Evolutionary conservation across 2,329 filamentous ascomycete genomes (phyloP).

Genomic region (Aspergillaceae sp.): DNA sequence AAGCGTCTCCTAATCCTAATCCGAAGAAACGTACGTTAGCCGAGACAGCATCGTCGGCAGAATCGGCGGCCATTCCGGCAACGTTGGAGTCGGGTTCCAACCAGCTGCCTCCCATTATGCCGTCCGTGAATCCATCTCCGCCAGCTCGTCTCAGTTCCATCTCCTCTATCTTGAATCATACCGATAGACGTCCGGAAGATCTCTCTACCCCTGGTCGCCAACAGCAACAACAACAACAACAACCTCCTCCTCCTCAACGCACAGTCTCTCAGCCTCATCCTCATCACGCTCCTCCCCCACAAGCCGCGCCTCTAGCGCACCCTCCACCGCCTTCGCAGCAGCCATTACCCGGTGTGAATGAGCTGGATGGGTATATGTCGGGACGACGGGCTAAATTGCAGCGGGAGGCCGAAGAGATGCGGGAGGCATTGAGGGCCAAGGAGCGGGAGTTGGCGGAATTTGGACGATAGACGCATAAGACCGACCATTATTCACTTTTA

Average conservation of each 20-base stretch:
- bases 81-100: slow-evolving; percentile 27
- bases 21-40: slow-evolving; percentile 30
- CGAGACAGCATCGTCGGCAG: slow-evolving; percentile 22
- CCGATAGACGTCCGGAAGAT: slow-evolving; percentile 36
- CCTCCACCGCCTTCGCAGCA: slow-evolving; percentile 15
- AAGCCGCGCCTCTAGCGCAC: slow-evolving; percentile 15
- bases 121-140: slow-evolving; percentile 25
- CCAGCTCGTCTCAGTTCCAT: slow-evolving; percentile 63
- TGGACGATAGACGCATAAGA: slow-evolving; percentile 12
- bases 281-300: slow-evolving; percentile 12
- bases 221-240: slow-evolving; percentile 21
- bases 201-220: slow-evolving; percentile 24
- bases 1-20: slow-evolving; percentile 23
- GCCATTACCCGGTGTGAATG: slow-evolving; percentile 27
- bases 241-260: slow-evolving; percentile 13
- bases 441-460: slow-evolving; percentile 61
- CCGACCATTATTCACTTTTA: slow-evolving; percentile 3
- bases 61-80: slow-evolving; percentile 18
- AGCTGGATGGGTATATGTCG: slow-evolving; percentile 47
- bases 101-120: slow-evolving; percentile 33
- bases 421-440: slow-evolving; percentile 62
- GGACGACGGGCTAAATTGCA: slow-evolving; percentile 59
- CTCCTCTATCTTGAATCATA: slow-evolving; percentile 63
- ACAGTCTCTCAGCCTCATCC: slow-evolving; percentile 14
- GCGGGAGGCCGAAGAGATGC: slow-evolving; percentile 67